A percentile compares a stretch with the other conserved stretches of the same genome.
phyloP scores from a whole-genome alignment of 1,139 yeast genomes.

The Suhomyces bolitotheri region DNA sequence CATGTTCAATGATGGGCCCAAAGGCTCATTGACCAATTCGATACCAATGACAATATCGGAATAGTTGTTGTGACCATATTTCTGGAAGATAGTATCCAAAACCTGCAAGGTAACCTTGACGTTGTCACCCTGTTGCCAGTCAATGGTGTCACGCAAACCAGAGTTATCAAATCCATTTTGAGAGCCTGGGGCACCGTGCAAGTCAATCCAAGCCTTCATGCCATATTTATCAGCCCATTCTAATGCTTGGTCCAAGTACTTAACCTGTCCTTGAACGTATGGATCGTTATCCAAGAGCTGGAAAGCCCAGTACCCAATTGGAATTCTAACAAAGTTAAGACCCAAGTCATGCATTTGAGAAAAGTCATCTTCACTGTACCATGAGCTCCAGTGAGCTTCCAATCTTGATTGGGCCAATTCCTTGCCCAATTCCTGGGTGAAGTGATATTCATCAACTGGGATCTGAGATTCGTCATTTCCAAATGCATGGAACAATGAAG shows the following conservation, averaged over 20 bases:
- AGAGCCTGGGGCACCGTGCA: slow-evolving; percentile 97
- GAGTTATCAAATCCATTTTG: slow-evolving; percentile 97
- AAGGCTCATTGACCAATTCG: slow-evolving; percentile 87
- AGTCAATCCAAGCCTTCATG: slow-evolving; percentile 83
- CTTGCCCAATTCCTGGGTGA: slow-evolving; percentile 61
- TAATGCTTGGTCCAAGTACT: slow-evolving; percentile 72
- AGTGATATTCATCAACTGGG: slow-evolving; percentile 88
- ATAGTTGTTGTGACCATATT: slow-evolving; percentile 67
- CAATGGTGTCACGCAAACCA: slow-evolving; percentile 68
- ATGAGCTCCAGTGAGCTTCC: slow-evolving; percentile 73
- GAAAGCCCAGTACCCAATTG: slow-evolving; percentile 97
- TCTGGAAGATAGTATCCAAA: slow-evolving; percentile 45
- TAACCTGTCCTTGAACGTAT: slow-evolving; percentile 81
- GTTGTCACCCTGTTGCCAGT: slow-evolving; percentile 59
- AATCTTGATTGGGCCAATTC: slow-evolving; percentile 54
- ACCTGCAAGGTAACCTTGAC: slow-evolving; percentile 54
- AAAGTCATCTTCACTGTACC: slow-evolving; percentile 78
- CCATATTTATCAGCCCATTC: slow-evolving; percentile 67
- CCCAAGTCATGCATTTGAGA: slow-evolving; percentile 62
- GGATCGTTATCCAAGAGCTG: slow-evolving; percentile 66
- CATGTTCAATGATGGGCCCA: slow-evolving; percentile 68
- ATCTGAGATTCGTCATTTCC: slow-evolving; percentile 39
- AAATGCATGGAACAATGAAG: slow-evolving; percentile 73
- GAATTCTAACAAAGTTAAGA: slow-evolving; percentile 83
- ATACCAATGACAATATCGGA: slow-evolving; percentile 79